phyloP scores from a whole-genome alignment of 176 grass and related monocot genomes.

The Sorghum bicolor region Sorghum_bicolor_NCBIv3 NC_012870.2:64761001-64761500 shows the following conservation, averaged over 20 bases:
- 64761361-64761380: conserved; percentile 54
- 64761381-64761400: conserved; percentile 61
- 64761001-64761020: too few relatives aligned
- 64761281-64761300: conserved; percentile 39
- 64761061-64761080: too few relatives aligned
- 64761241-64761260: background rate
- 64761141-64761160: too few relatives aligned
- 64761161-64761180: too few relatives aligned
- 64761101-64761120: too few relatives aligned
- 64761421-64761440: conserved; percentile 30
- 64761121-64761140: too few relatives aligned
- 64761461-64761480: conserved; percentile 37
- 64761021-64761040: too few relatives aligned
- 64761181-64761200: too few relatives aligned
- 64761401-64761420: conserved; percentile 55
- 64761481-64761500: conserved; percentile 32
- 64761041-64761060: too few relatives aligned
- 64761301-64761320: conserved; percentile 43
- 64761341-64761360: conserved; percentile 53
- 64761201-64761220: too few relatives aligned
- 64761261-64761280: background rate
- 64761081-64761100: too few relatives aligned
- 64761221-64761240: too few relatives aligned
- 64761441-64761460: background rate
- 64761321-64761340: conserved; percentile 39